Conservation (phyloP, 1,139 yeast species). For the Saccharomycopsis phalli region DNA sequence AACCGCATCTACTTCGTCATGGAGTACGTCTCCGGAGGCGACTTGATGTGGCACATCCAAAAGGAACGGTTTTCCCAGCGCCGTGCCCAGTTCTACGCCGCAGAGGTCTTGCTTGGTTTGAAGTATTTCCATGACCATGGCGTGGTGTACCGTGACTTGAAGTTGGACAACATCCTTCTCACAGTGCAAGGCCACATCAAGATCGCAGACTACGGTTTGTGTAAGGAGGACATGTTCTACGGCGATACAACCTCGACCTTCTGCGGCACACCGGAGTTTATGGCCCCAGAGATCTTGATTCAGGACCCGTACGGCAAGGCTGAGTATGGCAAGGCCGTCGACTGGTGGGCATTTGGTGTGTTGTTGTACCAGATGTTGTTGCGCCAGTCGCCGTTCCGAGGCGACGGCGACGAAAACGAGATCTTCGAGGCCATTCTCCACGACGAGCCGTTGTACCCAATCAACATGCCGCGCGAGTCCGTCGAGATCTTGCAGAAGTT, state of each 20-base stretch:
- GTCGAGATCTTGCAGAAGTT: constrained; percentile 88
- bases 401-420: constrained; percentile 80
- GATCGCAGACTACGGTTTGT: constrained; percentile 92
- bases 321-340: constrained; percentile 89
- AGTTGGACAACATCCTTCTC: constrained; percentile 83
- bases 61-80: constrained; percentile 81
- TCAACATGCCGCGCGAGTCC: constrained; percentile 95
- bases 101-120: constrained; percentile 85
- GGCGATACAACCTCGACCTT: constrained; percentile 90
- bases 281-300: constrained; percentile 96
- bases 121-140: constrained; percentile 94
- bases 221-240: constrained; percentile 93
- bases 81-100: constrained; percentile 94
- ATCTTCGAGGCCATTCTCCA: constrained; percentile 95
- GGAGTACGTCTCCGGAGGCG: constrained; percentile 98
- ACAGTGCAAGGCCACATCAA: constrained; percentile 93
- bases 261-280: constrained; percentile 98
- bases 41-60: constrained; percentile 98
- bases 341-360: constrained; percentile 99
- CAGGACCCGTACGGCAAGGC: constrained; percentile 49
- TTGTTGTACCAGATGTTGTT: constrained; percentile 89
- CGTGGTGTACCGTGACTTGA: constrained; percentile 91
- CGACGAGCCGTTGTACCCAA: constrained; percentile 96
- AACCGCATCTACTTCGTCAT: constrained; percentile 94
- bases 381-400: constrained; percentile 95